Evolutionary conservation across 169 alveolate species (phyloP), one percentile per base, ranked within the genome.

Genomic region (Eimeria necatrix): DNA sequence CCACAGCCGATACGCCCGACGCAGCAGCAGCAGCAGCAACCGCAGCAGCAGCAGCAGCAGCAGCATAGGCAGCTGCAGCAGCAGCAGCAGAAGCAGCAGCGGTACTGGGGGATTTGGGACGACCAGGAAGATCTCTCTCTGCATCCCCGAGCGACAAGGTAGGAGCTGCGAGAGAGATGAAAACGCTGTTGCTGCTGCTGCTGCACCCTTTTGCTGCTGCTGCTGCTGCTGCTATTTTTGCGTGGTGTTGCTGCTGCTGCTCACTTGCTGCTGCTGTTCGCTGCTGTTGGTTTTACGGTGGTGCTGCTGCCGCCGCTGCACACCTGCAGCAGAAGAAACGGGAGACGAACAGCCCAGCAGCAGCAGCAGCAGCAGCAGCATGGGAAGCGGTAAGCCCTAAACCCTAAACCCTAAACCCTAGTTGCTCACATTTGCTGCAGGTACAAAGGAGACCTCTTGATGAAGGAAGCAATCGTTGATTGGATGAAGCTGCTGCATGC

Each of bases 371-470:
- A 61, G 49, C 80, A 70, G 49, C 80, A 70, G 80, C 80, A 70
- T 41, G 0, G 16, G 16, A 3, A 70, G 80, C 56, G 8, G 7
- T 0, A 16, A 6, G 48, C 41, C 32, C 48, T 32, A 20, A 18
- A 7, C 6, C 22, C n/a, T 24, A 74, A 1, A 26, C 85, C 85
- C 59, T 8, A 74, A 74, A 74, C 85, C 59, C 85, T 51, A 4
- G 26, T 22, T 64, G 81, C 24, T 73, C 41, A 32, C 41, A 32
- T 32, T 32, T 26, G 0, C 41, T n/a, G 20, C 74, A 89, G 94
- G 80, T 89, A 64, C 94, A 89, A 89, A n/a, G 94, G 94, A 41
- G 94, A 89, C 61, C 18, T 89, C 71, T 64, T 89, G 4, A 73
- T 89, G 89, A 24, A 78, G 61, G 94, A 89, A 56, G 88, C 94